Percentiles rank a stretch among this genome's conserved stretches.
These are phyloP conservation scores for Thermomucor indicae-seudaticae DNA, from an alignment of 371 early-diverging fungal genomes.

Conservation along the genomic window DNA sequence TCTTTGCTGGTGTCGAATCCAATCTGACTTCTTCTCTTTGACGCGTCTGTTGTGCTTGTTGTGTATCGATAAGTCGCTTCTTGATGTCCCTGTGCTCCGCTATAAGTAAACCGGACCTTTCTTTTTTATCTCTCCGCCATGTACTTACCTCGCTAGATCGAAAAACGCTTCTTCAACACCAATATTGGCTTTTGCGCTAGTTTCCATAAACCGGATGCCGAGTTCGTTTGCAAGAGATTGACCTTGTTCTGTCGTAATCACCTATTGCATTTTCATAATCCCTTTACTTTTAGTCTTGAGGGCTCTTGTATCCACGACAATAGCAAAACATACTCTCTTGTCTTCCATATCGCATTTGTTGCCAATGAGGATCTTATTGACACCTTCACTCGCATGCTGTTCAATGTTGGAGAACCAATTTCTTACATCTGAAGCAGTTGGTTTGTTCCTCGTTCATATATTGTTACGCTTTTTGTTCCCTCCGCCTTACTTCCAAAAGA, in stretches of 20 bases:
- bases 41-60: conserved; percentile 46
- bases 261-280: conserved; percentile 27
- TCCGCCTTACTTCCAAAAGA: conserved; percentile 88
- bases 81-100: conserved; percentile 37
- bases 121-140: background rate
- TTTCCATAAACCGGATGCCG: conserved; percentile 91
- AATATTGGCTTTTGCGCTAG: conserved; percentile 95
- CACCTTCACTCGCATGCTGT: conserved; percentile 94
- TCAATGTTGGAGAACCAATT: conserved; percentile 99
- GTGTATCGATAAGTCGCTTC: conserved; percentile 48
- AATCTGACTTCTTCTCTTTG: conserved; percentile 44
- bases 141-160: conserved; percentile 85
- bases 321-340: conserved; percentile 73
- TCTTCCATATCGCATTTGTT: conserved; percentile 97
- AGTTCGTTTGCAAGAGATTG: conserved; percentile 86
- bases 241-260: conserved; percentile 71
- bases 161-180: conserved; percentile 98
- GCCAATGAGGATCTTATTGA: conserved; percentile 97
- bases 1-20: conserved; percentile 26
- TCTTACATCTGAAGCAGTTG: conserved; percentile 80
- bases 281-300: background rate
- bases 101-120: background rate
- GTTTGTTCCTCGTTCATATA: too few species aligned
- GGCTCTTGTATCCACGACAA: too few species aligned
- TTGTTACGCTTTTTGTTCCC: too few species aligned